Conservation (phyloP, 139 green algal genomes). For the Haematococcus lacustris region DNA sequence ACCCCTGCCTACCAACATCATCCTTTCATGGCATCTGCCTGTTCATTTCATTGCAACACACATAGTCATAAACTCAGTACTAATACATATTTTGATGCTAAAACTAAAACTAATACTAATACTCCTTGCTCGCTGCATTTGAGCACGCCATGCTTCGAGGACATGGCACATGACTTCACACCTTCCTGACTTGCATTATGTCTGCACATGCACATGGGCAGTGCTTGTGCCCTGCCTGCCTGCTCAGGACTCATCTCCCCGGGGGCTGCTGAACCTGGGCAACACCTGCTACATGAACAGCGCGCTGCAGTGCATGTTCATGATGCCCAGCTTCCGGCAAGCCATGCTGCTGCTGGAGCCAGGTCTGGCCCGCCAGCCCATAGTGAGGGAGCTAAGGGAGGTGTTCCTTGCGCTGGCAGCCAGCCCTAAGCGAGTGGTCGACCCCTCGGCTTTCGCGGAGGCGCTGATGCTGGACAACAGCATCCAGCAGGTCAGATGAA, state of each 20-base stretch:
- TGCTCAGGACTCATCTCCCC: background rate
- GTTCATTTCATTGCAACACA: background rate
- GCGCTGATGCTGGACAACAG: conserved; percentile 65
- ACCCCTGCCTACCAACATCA: background rate
- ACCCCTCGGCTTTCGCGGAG: conserved; percentile 57
- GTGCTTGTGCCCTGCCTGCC: background rate
- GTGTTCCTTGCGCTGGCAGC: conserved; percentile 47
- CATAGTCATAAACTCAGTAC: background rate
- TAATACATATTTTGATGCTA: background rate
- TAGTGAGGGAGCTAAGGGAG: conserved; percentile 30
- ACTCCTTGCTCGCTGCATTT: background rate
- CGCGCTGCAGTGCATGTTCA: conserved; percentile 77
- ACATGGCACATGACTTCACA: background rate
- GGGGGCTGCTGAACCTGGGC: conserved; percentile 75
- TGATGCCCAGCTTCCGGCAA: conserved; percentile 47
- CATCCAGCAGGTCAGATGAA: conserved; percentile 81
- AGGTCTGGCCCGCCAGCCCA: conserved; percentile 7
- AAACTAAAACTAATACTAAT: background rate
- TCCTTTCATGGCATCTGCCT: background rate
- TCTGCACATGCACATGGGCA: background rate
- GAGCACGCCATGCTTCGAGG: background rate
- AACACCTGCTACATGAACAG: conserved; percentile 87
- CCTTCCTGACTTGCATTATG: background rate
- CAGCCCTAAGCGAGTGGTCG: conserved; percentile 33
- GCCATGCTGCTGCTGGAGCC: conserved; percentile 35